phyloP scores from a whole-genome alignment of 352 stramenopile species.

The Bremia lactucae region DNA sequence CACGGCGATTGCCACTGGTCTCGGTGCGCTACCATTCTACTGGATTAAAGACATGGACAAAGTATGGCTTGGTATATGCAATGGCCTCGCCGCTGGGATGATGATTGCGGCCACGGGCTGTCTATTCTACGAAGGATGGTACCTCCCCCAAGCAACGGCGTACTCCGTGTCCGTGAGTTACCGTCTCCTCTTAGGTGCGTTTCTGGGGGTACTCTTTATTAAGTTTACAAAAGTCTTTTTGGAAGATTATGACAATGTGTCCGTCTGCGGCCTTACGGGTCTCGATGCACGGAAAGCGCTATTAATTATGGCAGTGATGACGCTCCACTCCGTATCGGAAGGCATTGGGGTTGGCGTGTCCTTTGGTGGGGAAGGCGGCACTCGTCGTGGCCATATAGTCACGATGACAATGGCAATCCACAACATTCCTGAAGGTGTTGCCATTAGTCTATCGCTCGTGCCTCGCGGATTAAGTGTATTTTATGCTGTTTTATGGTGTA shows the following conservation, averaged over 20 bases:
- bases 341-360: slow-evolving; percentile 95
- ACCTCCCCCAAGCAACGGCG: slow-evolving; percentile 57
- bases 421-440: slow-evolving; percentile 97
- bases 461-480: slow-evolving; percentile 86
- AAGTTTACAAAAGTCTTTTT: slow-evolving; percentile 91
- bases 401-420: slow-evolving; percentile 96
- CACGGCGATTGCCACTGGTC: slow-evolving; percentile 90
- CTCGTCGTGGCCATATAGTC: slow-evolving; percentile 93
- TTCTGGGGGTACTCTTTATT: slow-evolving; percentile 94
- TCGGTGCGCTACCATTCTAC: slow-evolving; percentile 92
- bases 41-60: slow-evolving; percentile 89
- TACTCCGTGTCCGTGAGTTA: slow-evolving; percentile 61
- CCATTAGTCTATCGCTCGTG: slow-evolving; percentile 91
- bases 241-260: slow-evolving; percentile 91
- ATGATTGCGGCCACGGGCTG: slow-evolving; percentile 95
- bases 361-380: slow-evolving; percentile 90
- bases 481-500: slow-evolving; percentile 82
- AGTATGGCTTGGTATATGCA: slow-evolving; percentile 92
- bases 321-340: slow-evolving; percentile 96
- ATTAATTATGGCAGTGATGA: slow-evolving; percentile 98
- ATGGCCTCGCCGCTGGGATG: slow-evolving; percentile 94
- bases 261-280: slow-evolving; percentile 66
- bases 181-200: slow-evolving; percentile 81
- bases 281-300: slow-evolving; percentile 88
- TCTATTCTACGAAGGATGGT: slow-evolving; percentile 90